These are phyloP conservation scores for Hericium coralloides DNA, from an alignment of 768 basidiomycete genomes.

Conservation along the genomic window DNA sequence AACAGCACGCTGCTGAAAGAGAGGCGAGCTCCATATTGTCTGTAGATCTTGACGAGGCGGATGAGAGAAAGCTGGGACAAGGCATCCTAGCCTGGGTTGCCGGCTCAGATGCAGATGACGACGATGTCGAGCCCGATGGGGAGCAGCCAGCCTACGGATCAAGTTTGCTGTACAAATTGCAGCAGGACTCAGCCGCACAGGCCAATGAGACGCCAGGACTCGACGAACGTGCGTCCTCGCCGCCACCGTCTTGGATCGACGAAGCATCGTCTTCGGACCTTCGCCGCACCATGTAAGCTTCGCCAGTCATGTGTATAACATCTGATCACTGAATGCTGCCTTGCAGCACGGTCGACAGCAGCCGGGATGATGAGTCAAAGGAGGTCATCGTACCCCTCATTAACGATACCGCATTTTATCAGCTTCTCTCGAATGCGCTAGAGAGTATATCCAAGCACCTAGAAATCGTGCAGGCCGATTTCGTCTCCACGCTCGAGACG, in stretches of 20 bases:
- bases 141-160: background rate
- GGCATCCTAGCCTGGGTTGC: too few species aligned
- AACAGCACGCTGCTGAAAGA: background rate
- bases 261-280: background rate
- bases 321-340: background rate
- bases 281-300: background rate
- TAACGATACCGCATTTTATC: slow-evolving; percentile 78
- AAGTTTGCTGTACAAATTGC: background rate
- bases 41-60: background rate
- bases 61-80: background rate
- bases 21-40: background rate
- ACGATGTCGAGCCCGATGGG: background rate
- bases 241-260: background rate
- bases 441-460: slow-evolving; percentile 48
- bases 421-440: slow-evolving; percentile 54
- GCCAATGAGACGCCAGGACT: background rate
- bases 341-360: background rate
- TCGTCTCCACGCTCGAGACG: slow-evolving; percentile 35
- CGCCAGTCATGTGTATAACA: background rate
- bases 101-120: background rate
- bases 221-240: slow-evolving; percentile 1
- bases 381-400: slow-evolving; percentile 73
- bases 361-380: background rate
- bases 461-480: slow-evolving; percentile 38
- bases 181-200: background rate